phyloP scores from a whole-genome alignment of 306 rosid genomes.

The Cotoneaster glaucophyllus region DNA sequence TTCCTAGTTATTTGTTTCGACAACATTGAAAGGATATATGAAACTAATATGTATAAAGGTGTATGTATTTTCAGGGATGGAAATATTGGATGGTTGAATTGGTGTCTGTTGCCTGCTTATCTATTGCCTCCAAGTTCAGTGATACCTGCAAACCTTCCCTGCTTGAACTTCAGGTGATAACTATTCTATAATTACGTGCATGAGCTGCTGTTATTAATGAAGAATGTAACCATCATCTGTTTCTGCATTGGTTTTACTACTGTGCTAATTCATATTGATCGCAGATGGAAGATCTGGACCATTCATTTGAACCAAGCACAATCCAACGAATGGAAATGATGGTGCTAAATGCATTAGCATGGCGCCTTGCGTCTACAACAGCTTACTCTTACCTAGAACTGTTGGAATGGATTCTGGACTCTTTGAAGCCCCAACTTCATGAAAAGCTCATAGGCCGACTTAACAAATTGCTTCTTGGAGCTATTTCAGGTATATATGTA shows the following conservation, averaged over 20 bases:
- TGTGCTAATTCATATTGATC: not conserved
- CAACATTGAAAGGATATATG: not conserved
- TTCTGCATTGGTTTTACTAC: not conserved
- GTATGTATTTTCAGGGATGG: constrained; percentile 29
- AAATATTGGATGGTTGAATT: constrained; percentile 46
- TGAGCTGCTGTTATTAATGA: not conserved
- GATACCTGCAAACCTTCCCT: constrained; percentile 31
- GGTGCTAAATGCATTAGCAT: constrained; percentile 33
- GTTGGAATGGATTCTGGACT: constrained; percentile 13
- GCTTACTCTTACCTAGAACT: constrained; percentile 29
- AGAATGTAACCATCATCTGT: not conserved
- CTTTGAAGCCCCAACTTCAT: constrained; percentile 18
- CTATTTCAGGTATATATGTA: constrained; percentile 28
- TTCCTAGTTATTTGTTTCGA: not conserved
- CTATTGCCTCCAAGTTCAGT: constrained; percentile 47
- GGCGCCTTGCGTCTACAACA: constrained; percentile 43
- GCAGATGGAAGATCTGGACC: constrained; percentile 37
- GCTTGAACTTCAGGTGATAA: constrained; percentile 37
- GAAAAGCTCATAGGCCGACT: constrained; percentile 15
- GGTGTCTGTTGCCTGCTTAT: constrained; percentile 45
- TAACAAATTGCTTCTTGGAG: constrained; percentile 22
- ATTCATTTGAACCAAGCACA: constrained; percentile 18
- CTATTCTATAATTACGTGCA: not conserved
- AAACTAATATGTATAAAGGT: too few species aligned
- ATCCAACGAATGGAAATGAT: constrained; percentile 42